Evolutionary conservation across 345 rosid species (phyloP).

Genomic region (Populus euphratica): DNA sequence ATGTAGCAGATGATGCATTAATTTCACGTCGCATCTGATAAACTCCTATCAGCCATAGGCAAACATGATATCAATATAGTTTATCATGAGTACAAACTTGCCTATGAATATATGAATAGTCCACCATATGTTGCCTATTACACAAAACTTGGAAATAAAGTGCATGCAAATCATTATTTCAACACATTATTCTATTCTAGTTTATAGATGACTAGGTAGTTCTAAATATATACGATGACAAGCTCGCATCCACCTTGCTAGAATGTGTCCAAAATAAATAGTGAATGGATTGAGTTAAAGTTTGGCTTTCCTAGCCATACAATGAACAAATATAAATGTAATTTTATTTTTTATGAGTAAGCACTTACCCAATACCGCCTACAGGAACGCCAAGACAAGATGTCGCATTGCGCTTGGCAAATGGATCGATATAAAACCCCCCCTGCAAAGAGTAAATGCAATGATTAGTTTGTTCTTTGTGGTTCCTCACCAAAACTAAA

Average conservation of each 20-base stretch:
- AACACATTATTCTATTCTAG: neutral
- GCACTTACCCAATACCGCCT: constrained; percentile 80
- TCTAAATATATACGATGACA: neutral
- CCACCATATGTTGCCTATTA: neutral
- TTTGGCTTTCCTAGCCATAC: neutral
- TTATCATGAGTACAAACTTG: neutral
- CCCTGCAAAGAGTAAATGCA: constrained; percentile 34
- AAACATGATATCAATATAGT: neutral
- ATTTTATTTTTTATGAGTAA: constrained; percentile 1
- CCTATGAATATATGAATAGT: neutral
- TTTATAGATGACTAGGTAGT: neutral
- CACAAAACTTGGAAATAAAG: neutral
- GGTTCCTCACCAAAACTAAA: neutral
- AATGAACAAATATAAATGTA: neutral
- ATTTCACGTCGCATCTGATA: neutral
- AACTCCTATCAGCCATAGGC: neutral
- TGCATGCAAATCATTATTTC: neutral
- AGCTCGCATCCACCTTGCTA: neutral
- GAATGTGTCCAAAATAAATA: neutral
- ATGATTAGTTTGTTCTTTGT: neutral
- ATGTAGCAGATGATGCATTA: neutral
- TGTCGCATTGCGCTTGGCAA: constrained; percentile 46
- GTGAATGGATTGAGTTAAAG: neutral
- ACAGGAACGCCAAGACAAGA: constrained; percentile 77
- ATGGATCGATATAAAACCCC: constrained; percentile 55